Percentiles rank a stretch among this genome's conserved stretches.
phyloP scores from a whole-genome alignment of 768 basidiomycete species.

The Tricholoma bakamatsutake region DNA sequence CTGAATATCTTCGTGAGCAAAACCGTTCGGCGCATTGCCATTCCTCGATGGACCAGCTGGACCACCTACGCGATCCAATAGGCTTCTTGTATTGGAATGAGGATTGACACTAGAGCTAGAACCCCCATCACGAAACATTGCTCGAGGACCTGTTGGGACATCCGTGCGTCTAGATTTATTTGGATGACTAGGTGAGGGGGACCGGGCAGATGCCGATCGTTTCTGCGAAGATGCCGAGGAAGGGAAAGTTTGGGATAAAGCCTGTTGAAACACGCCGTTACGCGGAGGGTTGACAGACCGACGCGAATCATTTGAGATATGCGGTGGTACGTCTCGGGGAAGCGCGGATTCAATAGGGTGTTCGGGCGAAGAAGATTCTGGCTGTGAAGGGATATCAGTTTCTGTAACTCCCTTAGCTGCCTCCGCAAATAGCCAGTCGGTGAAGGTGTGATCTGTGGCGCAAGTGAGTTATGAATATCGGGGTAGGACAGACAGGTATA shows the following conservation, averaged over 20 bases:
- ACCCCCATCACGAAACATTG: slow-evolving; percentile 55
- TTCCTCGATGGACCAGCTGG: slow-evolving; percentile 32
- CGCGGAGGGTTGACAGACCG: slow-evolving; percentile 45
- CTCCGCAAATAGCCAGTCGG: slow-evolving; percentile 83
- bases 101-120: slow-evolving; percentile 16
- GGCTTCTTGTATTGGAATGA: slow-evolving; percentile 46
- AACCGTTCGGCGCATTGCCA: slow-evolving; percentile 29
- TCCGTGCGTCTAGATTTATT: slow-evolving; percentile 72
- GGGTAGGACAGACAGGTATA: slow-evolving; percentile 20
- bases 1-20: slow-evolving; percentile 63
- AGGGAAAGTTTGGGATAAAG: slow-evolving; percentile 59
- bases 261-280: slow-evolving; percentile 65
- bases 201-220: slow-evolving; percentile 59
- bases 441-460: slow-evolving; percentile 68
- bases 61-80: slow-evolving; percentile 79
- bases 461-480: slow-evolving; percentile 15
- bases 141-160: slow-evolving; percentile 80
- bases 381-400: slow-evolving; percentile 34
- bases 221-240: slow-evolving; percentile 50
- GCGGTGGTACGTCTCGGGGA: slow-evolving; percentile 26
- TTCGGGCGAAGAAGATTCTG: slow-evolving; percentile 31
- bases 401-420: slow-evolving; percentile 66
- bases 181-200: slow-evolving; percentile 59
- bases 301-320: slow-evolving; percentile 32
- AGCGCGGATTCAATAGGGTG: slow-evolving; percentile 24